Evolutionary conservation across 2,329 filamentous ascomycete genomes (phyloP).

Genomic region (Diaporthe citriasiana): DNA sequence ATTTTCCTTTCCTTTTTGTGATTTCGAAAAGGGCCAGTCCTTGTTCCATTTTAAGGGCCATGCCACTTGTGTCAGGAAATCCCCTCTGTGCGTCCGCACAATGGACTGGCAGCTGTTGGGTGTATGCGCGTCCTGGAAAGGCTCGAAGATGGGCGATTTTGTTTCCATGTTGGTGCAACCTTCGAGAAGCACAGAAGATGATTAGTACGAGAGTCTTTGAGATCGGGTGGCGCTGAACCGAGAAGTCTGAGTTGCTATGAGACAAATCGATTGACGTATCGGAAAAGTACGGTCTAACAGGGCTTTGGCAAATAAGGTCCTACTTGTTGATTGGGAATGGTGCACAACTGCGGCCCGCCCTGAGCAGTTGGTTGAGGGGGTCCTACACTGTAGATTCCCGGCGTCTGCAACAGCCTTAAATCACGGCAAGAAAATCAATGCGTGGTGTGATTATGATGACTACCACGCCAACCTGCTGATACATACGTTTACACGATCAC

Average conservation of each 20-base stretch:
- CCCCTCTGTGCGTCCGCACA: conserved; percentile 21
- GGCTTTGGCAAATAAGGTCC: conserved; percentile 1
- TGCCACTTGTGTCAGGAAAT: conserved; percentile 30
- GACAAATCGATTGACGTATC: neutral
- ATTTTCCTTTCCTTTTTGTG: neutral
- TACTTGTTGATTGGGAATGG: neutral
- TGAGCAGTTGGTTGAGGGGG: neutral
- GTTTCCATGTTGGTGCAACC: neutral
- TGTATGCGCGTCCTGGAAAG: conserved; percentile 4
- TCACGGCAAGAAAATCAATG: neutral
- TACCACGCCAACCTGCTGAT: neutral
- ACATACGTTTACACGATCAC: neutral
- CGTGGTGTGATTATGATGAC: neutral
- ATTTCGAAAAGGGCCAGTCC: conserved; percentile 5
- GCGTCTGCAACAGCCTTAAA: too few species aligned
- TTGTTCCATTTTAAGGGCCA: conserved; percentile 33
- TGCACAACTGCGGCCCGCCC: neutral
- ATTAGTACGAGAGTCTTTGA: neutral
- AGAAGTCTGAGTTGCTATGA: neutral
- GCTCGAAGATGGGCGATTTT: conserved; percentile 19
- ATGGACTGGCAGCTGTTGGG: conserved; percentile 24
- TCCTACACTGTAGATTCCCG: too few species aligned
- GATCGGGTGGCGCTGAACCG: neutral
- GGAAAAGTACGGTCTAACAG: neutral
- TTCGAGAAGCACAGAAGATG: neutral